Evolutionary conservation across 306 rosid genomes (phyloP).

Genomic region (Macrotyloma uniflorum): DNA sequence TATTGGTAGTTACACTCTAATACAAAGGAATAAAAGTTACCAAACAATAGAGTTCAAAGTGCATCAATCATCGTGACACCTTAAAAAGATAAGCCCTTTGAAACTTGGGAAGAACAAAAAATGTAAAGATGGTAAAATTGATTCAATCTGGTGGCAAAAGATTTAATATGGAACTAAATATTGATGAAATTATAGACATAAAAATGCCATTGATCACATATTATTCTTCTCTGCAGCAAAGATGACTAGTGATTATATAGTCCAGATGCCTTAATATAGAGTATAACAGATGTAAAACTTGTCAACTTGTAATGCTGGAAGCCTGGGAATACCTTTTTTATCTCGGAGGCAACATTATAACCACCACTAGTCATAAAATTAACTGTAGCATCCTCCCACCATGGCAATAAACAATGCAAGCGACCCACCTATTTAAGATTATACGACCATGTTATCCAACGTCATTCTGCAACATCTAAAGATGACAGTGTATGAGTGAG

Average conservation of each 20-base stretch:
- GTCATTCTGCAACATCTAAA: constrained; percentile 14
- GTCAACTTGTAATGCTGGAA: too few relatives aligned
- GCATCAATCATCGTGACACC: neutral
- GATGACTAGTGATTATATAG: neutral
- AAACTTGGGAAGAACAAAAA: neutral
- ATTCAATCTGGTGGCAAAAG: neutral
- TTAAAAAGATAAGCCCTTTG: neutral
- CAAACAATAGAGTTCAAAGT: neutral
- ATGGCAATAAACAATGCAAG: constrained; percentile 73
- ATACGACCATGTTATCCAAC: constrained; percentile 16
- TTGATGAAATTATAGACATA: neutral
- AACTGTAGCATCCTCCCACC: constrained; percentile 79
- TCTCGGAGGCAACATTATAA: constrained; percentile 60
- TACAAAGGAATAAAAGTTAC: neutral
- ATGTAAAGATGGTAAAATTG: neutral
- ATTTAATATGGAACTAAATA: neutral
- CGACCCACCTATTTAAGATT: constrained; percentile 57
- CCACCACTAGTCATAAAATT: constrained; percentile 80
- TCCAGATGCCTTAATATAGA: constrained; percentile 20
- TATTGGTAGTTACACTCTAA: too few relatives aligned
- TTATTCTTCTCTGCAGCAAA: neutral
- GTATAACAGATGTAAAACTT: neutral
- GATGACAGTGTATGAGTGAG: neutral
- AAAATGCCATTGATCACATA: neutral
- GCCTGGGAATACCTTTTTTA: constrained; percentile 51